Evolutionary conservation across 768 basidiomycete species (phyloP), one percentile per base, ranked within the genome.

Genomic region (Boletus huronensis): DNA sequence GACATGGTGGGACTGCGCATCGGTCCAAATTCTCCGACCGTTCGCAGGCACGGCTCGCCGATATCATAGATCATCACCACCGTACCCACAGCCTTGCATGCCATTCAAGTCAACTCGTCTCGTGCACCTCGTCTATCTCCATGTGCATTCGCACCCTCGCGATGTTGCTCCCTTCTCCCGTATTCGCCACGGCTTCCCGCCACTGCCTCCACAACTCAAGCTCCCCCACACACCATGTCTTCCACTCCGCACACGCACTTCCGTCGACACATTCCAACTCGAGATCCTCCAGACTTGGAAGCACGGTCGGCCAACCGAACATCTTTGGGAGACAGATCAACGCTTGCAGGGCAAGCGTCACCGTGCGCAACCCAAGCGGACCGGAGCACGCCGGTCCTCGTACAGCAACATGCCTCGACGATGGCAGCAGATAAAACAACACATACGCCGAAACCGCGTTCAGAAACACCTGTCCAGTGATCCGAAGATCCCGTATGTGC

Each of bases 371-470:
- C 19, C 31, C 35, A 0, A 48, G 8, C 40, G 64, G 56, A n/a
- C 55, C 64, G 14, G 55, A 44, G 8, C 54, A 57, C 4, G 49
- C 58, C 3, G 44, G 43, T 16, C 64, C 64, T 10, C 54, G 64
- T 14, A 66, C 40, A 5, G 40, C 43, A 2, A 63, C 16, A 8
- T 21, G 50, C 13, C 36, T 47, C 43, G 57, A 0, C 26, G 55
- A 55, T 5, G 64, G 64, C 31, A 65, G 25, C 47, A 66, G 21
- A 16, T 48, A 43, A 19, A 63, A 63, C 28, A 66, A 23, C 8
- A 52, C 25, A 9, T 58, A 63, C 32, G 61, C 64, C 17, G 61
- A 38, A 19, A 9, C 38, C n/a, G 61, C 19, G 19, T 52, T 52
- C 19, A 26, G 11, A 49, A 66, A 63, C 5, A 35, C 58, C 6